Conservation (phyloP, 73 alveolate genomes). For the Halteria grandinella region DNA sequence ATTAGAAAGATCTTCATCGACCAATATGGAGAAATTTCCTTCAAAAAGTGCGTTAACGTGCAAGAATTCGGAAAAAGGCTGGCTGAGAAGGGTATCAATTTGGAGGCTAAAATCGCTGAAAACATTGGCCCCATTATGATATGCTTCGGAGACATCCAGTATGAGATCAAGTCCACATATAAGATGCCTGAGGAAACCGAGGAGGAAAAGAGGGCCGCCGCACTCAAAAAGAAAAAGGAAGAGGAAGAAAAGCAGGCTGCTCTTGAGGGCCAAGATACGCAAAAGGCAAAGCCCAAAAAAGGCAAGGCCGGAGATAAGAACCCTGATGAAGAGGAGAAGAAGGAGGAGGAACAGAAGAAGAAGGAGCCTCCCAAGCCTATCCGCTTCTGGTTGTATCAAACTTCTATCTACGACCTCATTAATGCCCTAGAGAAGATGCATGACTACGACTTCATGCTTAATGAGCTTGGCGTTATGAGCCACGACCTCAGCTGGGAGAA, state of each 20-base stretch:
- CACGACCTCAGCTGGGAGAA: slow-evolving; percentile 36
- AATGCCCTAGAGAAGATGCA: slow-evolving; percentile 83
- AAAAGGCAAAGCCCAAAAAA: slow-evolving; percentile 66
- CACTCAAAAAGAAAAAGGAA: slow-evolving; percentile 74
- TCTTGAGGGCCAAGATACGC: slow-evolving; percentile 71
- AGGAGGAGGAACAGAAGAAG: slow-evolving; percentile 78
- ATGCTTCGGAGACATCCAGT: slow-evolving; percentile 95
- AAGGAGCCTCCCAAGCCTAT: slow-evolving; percentile 89
- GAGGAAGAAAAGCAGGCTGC: slow-evolving; percentile 77
- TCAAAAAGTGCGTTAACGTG: slow-evolving; percentile 87
- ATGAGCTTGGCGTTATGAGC: slow-evolving; percentile 72
- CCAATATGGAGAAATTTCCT: slow-evolving; percentile 93
- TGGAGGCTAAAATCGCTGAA: slow-evolving; percentile 83
- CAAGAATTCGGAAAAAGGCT: slow-evolving; percentile 86
- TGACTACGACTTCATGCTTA: slow-evolving; percentile 89
- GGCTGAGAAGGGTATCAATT: slow-evolving; percentile 81
- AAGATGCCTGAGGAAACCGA: slow-evolving; percentile 86
- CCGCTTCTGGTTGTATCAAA: slow-evolving; percentile 82
- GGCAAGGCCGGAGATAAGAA: slow-evolving; percentile 54
- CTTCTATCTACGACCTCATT: slow-evolving; percentile 89
- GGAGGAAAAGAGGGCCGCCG: slow-evolving; percentile 71
- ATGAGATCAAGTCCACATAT: slow-evolving; percentile 70
- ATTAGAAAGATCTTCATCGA: slow-evolving; percentile 92
- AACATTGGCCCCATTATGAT: slow-evolving; percentile 89
- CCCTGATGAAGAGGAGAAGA: slow-evolving; percentile 75